Conservation (phyloP, 768 basidiomycete genomes). For the Tubosaeta sp. region DNA sequence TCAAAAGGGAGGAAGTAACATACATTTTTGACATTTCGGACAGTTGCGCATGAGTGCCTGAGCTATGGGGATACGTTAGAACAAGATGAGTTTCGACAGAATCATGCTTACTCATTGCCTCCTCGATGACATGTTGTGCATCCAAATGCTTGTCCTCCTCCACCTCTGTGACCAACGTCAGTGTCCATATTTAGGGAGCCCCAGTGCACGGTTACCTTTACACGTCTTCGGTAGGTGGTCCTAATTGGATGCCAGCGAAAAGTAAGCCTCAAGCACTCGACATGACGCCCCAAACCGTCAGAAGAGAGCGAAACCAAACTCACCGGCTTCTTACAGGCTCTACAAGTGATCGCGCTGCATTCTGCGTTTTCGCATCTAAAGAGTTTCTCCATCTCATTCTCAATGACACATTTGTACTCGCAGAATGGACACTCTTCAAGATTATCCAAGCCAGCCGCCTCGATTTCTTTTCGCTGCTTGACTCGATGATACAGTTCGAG, state of each 20-base stretch:
- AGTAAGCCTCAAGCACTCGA: neutral
- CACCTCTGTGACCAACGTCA: slow-evolving; percentile 45
- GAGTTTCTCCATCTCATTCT: slow-evolving; percentile 60
- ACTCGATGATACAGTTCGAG: slow-evolving; percentile 69
- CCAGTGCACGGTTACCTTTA: slow-evolving; percentile 44
- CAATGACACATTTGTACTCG: slow-evolving; percentile 80
- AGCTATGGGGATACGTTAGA: slow-evolving; percentile 38
- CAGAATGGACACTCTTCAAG: slow-evolving; percentile 91
- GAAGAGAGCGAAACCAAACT: slow-evolving; percentile 19
- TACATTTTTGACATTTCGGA: slow-evolving; percentile 80
- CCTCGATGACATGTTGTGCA: slow-evolving; percentile 76
- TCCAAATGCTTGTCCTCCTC: slow-evolving; percentile 73
- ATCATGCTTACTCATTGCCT: slow-evolving; percentile 77
- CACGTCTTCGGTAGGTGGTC: slow-evolving; percentile 83
- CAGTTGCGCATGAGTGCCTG: slow-evolving; percentile 83
- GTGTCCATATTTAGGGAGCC: neutral
- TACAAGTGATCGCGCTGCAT: slow-evolving; percentile 74
- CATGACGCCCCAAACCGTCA: neutral
- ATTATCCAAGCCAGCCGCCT: slow-evolving; percentile 70
- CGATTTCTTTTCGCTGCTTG: slow-evolving; percentile 74
- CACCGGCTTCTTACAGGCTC: slow-evolving; percentile 71
- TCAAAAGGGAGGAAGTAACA: slow-evolving; percentile 6
- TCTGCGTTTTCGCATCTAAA: slow-evolving; percentile 54
- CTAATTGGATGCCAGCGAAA: slow-evolving; percentile 29
- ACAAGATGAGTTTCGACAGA: neutral